A percentile compares a stretch with the other conserved stretches of the same genome.
phyloP scores from a whole-genome alignment of 805 yeast species.

The Wickerhamomyces alni region DNA sequence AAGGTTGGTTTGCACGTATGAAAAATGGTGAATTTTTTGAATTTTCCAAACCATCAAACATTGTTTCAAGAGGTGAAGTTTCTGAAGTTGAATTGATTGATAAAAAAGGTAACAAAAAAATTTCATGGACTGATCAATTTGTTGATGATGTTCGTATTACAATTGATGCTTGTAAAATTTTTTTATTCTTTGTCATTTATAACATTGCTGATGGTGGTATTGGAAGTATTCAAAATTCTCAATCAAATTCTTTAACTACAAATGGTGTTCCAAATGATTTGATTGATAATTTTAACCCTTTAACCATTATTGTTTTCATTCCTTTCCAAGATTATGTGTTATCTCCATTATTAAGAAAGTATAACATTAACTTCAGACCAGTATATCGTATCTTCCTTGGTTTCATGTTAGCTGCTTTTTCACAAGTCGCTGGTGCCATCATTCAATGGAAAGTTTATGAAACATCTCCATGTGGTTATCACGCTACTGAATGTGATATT shows the following conservation, averaged over 20 bases:
- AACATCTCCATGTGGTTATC: conserved; percentile 68
- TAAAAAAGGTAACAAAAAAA: conserved; percentile 19
- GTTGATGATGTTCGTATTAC: conserved; percentile 70
- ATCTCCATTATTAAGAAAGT: conserved; percentile 46
- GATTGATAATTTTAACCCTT: conserved; percentile 68
- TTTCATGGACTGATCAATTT: conserved; percentile 59
- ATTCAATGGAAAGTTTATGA: conserved; percentile 64
- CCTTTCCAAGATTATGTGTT: conserved; percentile 61
- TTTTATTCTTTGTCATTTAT: conserved; percentile 63
- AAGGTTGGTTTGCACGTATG: conserved; percentile 38
- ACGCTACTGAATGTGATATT: conserved; percentile 47
- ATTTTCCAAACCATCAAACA: conserved; percentile 51
- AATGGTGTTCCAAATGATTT: conserved; percentile 81
- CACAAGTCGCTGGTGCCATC: conserved; percentile 38
- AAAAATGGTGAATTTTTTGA: conserved; percentile 40
- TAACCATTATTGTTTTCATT: conserved; percentile 70
- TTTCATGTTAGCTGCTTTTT: conserved; percentile 53
- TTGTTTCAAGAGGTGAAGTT: conserved; percentile 36
- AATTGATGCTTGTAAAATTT: conserved; percentile 66
- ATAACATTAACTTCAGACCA: conserved; percentile 54
- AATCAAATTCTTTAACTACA: conserved; percentile 66
- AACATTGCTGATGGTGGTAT: conserved; percentile 71
- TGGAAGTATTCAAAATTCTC: conserved; percentile 34
- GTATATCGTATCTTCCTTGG: conserved; percentile 68
- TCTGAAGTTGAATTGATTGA: conserved; percentile 9